Base-by-base conservation (phyloP, 31 red algal species). In the Odonthalia washingtoniensis region DNA sequence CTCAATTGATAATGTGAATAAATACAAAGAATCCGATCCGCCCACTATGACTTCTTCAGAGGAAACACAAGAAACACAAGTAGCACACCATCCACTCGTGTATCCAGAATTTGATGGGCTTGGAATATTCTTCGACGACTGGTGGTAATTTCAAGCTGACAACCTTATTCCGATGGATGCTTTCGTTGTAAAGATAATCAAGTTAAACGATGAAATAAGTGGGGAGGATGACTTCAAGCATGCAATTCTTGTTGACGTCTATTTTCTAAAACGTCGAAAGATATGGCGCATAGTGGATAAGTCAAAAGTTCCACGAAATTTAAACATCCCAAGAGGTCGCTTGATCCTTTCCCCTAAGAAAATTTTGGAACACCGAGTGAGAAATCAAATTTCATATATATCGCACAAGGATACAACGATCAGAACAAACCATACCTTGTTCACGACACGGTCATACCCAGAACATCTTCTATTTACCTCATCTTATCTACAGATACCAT, bases 361-460 rank as follows among this genome's bases (percentile, higher is more conserved):
- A 9, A n/a, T n/a, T 57, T 14, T 21, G 9, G 12, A 9, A 57
- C 49, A 57, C 49, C 49, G 21, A 57, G 12, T 21, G 49, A 57
- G 21, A 21, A 9, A 9, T 9, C 49, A 9, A 57, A 57, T 14
- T 9, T 21, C 21, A 9, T 57, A 21, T 57, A 57, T 57, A 21
- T 57, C 49, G 49, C 49, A 57, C 49, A 57, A 57, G 49, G 49
- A 9, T 57, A 57, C 49, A 57, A 57, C 49, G 49, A 57, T 21
- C 49, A 9, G 12, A 21, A 57, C 49, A 57, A 57, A 21, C 12
- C 9, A 57, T 9, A 14, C 21, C 9, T 57, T 9, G 49, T 57
- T 57, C 49, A 57, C 49, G 49, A 57, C 49, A 57, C 49, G 12
- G 49, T 57, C 21, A 57, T 57, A 14, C 21, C 21, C 9, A 9